phyloP scores from a whole-genome alignment of 371 early-diverging fungal species.

The Nematocida sp. region DNA sequence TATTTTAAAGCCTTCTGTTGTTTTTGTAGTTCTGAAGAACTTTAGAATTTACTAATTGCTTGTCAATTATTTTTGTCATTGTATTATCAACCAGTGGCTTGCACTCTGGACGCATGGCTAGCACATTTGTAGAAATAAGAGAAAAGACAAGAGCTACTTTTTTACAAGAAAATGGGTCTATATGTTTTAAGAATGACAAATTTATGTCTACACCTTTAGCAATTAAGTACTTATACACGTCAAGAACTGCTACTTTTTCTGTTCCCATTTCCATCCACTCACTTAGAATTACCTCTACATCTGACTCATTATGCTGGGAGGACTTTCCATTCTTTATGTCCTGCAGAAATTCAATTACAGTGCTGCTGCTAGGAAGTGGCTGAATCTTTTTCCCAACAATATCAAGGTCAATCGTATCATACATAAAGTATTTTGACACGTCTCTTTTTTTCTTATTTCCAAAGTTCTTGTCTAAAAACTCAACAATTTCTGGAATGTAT shows the following conservation, averaged over 20 bases:
- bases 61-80: conserved; percentile 40
- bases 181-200: conserved; percentile 58
- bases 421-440: conserved; percentile 44
- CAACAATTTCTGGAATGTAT: conserved; percentile 66
- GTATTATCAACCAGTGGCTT: conserved; percentile 15
- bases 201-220: conserved; percentile 59
- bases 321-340: conserved; percentile 7
- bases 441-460: conserved; percentile 29
- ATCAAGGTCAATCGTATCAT: conserved; percentile 61
- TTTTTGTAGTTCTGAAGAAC: conserved; percentile 37
- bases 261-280: conserved; percentile 19
- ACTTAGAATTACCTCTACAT: conserved; percentile 49
- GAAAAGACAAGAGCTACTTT: conserved; percentile 64
- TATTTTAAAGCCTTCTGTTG: conserved; percentile 6
- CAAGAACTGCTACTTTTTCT: conserved; percentile 60
- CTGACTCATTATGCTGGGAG: conserved; percentile 3
- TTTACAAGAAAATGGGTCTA: conserved; percentile 34
- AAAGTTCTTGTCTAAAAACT: conserved; percentile 68
- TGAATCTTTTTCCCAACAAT: conserved; percentile 55
- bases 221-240: conserved; percentile 66
- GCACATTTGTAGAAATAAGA: conserved; percentile 64
- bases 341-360: conserved; percentile 21
- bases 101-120: conserved; percentile 57
- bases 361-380: background rate
- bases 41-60: conserved; percentile 22